phyloP scores from a whole-genome alignment of 2,329 filamentous ascomycete species.

The Calonectria montana region DNA sequence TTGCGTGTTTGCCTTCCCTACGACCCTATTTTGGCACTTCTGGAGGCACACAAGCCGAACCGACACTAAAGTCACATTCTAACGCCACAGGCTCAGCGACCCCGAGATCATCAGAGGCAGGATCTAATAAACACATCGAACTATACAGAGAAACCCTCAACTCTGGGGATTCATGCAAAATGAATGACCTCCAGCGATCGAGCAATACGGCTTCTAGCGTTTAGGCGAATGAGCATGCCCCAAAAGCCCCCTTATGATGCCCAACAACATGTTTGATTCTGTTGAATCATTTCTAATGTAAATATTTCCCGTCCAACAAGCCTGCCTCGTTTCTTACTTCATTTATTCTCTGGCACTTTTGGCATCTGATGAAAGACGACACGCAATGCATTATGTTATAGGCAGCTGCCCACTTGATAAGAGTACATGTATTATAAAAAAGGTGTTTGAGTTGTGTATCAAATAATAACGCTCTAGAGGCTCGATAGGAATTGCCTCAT shows the following conservation, averaged over 20 bases:
- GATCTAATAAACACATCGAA: neutral
- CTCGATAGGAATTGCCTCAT: no score
- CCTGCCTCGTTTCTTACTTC: neutral
- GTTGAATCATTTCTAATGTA: neutral
- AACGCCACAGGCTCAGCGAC: neutral
- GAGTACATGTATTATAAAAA: no score
- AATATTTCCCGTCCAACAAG: neutral
- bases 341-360: neutral
- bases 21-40: neutral
- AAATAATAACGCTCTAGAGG: no score
- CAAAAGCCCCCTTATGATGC: neutral
- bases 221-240: neutral
- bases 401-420: no score
- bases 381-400: no score
- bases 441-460: no score
- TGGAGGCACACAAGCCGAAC: neutral
- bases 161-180: neutral
- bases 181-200: neutral
- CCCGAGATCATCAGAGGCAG: neutral
- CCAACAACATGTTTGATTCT: neutral
- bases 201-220: neutral
- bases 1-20: neutral
- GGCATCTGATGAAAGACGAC: no score
- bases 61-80: neutral
- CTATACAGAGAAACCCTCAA: neutral